A percentile compares a stretch with the other conserved stretches of the same genome.
These are phyloP conservation scores for Phialemoniopsis sp. DNA, from an alignment of 2,329 filamentous ascomycete species.

Conservation along the genomic window DNA sequence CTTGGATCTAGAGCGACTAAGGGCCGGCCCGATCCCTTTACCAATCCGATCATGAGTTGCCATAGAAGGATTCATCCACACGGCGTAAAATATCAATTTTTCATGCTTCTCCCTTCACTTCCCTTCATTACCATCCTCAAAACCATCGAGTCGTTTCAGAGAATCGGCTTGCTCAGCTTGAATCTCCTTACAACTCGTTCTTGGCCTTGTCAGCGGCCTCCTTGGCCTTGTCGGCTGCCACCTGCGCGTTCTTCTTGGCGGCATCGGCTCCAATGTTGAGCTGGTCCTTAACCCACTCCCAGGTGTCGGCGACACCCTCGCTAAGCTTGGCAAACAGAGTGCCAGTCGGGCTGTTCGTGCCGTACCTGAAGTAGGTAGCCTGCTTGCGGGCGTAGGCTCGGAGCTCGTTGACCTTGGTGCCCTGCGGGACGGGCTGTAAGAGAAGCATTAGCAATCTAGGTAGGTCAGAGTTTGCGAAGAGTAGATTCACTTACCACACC, in stretches of 20 bases:
- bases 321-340: slow-evolving; percentile 63
- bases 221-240: slow-evolving; percentile 32
- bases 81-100: too few relatives aligned
- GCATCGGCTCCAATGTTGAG: slow-evolving; percentile 41
- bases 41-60: too few relatives aligned
- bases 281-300: slow-evolving; percentile 48
- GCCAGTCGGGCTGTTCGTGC: slow-evolving; percentile 60
- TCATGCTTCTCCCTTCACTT: too few relatives aligned
- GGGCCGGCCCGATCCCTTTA: too few relatives aligned
- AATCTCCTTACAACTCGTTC: slow-evolving; percentile 41
- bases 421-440: slow-evolving; percentile 53
- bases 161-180: too few relatives aligned
- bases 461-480: background rate
- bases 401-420: slow-evolving; percentile 64
- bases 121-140: too few relatives aligned
- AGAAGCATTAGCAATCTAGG: slow-evolving; percentile 14
- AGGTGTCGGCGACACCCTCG: slow-evolving; percentile 40
- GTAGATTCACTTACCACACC: slow-evolving; percentile 49
- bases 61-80: too few relatives aligned
- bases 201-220: slow-evolving; percentile 32
- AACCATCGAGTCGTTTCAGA: too few relatives aligned
- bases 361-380: slow-evolving; percentile 73
- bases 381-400: slow-evolving; percentile 69
- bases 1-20: too few relatives aligned
- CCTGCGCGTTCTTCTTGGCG: slow-evolving; percentile 41